These are phyloP conservation scores for Cymbopogon flexuosus DNA, from an alignment of 202 grass and related monocot genomes.

Conservation along the genomic window DNA sequence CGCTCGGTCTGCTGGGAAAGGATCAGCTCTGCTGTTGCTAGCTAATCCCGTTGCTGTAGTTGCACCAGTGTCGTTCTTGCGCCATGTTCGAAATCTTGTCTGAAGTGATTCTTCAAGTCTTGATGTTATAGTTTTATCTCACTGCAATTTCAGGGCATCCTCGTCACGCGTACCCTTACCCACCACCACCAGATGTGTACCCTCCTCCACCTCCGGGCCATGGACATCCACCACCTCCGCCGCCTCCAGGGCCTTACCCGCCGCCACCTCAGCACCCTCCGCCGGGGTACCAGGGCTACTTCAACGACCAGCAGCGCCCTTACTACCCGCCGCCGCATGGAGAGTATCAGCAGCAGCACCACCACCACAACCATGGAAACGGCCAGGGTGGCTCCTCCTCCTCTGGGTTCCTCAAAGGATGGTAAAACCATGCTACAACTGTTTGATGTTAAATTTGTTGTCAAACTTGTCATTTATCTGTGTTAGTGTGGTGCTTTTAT, in stretches of 20 bases:
- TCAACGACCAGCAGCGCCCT: conserved; percentile 32
- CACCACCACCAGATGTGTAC: conserved; percentile 21
- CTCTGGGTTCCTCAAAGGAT: conserved; percentile 44
- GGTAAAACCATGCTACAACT: not conserved
- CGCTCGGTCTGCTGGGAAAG: not conserved
- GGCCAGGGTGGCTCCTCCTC: not conserved
- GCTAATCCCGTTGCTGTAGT: not conserved
- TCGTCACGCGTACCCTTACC: conserved; percentile 5
- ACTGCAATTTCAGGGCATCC: conserved; percentile 13
- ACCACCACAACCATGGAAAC: not conserved
- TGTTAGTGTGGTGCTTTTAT: not conserved
- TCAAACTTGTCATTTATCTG: not conserved
- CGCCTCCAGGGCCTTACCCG: not conserved
- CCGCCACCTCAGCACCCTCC: conserved; percentile 21
- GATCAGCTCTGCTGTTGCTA: not conserved
- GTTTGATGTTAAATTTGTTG: not conserved
- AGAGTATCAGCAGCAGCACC: not conserved
- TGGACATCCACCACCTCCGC: conserved; percentile 24
- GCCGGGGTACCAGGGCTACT: conserved; percentile 43
- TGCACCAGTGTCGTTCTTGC: not conserved
- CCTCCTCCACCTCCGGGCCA: conserved; percentile 20
- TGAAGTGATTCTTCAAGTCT: not conserved
- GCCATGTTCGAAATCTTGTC: not conserved
- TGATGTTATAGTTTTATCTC: not conserved
- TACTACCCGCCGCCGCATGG: conserved; percentile 22